phyloP scores from a whole-genome alignment of 768 basidiomycete genomes.

The Xerocomellus chrysenteron region DNA sequence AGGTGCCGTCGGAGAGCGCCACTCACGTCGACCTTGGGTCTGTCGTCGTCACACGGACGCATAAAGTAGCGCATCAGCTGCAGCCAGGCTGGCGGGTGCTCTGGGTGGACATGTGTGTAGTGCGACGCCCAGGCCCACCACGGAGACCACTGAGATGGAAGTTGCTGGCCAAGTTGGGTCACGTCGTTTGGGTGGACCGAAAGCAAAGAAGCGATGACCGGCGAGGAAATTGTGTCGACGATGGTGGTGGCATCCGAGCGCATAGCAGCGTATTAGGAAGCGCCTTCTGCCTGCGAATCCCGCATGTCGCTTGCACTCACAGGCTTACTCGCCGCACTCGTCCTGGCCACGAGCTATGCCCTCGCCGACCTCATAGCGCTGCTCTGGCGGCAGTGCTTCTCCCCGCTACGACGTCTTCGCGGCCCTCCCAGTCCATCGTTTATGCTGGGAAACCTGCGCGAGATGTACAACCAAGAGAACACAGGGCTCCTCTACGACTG shows the following conservation, averaged over 20 bases:
- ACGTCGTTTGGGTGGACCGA: slow-evolving; percentile 49
- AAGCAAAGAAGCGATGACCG: slow-evolving; percentile 36
- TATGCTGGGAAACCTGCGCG: slow-evolving; percentile 51
- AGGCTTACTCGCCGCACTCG: slow-evolving; percentile 10
- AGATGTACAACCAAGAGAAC: slow-evolving; percentile 61
- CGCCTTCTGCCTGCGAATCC: not conserved
- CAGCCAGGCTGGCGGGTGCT: slow-evolving; percentile 22
- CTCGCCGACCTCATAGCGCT: slow-evolving; percentile 40
- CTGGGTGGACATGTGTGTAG: slow-evolving; percentile 14
- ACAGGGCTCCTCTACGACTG: slow-evolving; percentile 47
- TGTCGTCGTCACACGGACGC: slow-evolving; percentile 13
- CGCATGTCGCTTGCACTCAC: slow-evolving; percentile 3
- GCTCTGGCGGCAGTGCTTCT: slow-evolving; percentile 44
- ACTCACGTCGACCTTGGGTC: slow-evolving; percentile 16
- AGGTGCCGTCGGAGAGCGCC: not conserved
- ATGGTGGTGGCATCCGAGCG: slow-evolving; percentile 8
- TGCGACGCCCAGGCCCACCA: slow-evolving; percentile 40
- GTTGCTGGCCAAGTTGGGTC: slow-evolving; percentile 17
- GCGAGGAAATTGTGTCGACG: slow-evolving; percentile 19
- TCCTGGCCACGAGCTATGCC: slow-evolving; percentile 22
- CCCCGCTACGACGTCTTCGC: slow-evolving; percentile 47
- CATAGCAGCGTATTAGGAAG: not conserved
- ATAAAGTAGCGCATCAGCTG: slow-evolving; percentile 23
- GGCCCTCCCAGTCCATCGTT: slow-evolving; percentile 47
- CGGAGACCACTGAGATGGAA: slow-evolving; percentile 26